These are phyloP conservation scores for Bryum argenteum DNA, from an alignment of 225 moss, liverwort and hornwort genomes.

Conservation along the genomic window DNA sequence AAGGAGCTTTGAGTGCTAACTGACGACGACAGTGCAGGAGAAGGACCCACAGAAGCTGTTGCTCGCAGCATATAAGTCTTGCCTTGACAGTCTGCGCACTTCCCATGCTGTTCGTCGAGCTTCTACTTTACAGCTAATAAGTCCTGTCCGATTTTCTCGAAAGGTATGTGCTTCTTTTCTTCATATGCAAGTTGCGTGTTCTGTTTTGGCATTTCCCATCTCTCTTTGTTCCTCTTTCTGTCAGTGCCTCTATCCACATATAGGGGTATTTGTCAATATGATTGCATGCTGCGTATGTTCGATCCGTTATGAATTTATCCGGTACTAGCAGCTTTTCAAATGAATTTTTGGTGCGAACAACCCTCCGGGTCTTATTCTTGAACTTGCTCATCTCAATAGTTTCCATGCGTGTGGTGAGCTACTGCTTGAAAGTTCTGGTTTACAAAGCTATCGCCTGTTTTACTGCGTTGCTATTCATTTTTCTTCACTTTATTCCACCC, in stretches of 20 bases:
- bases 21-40: slow-evolving; percentile 61
- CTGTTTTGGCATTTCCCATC: background rate
- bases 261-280: background rate
- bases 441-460: slow-evolving; percentile 11
- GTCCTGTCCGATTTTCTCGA: slow-evolving; percentile 56
- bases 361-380: background rate
- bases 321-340: no score
- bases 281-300: slow-evolving; percentile 10
- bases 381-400: background rate
- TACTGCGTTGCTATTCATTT: slow-evolving; percentile 1
- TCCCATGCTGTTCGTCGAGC: slow-evolving; percentile 53
- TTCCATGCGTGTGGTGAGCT: slow-evolving; percentile 13
- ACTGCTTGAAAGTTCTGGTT: slow-evolving; percentile 15
- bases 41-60: slow-evolving; percentile 49
- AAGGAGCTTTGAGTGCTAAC: slow-evolving; percentile 42
- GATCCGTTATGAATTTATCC: background rate
- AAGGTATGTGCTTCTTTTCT: slow-evolving; percentile 44
- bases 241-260: slow-evolving; percentile 13
- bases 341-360: no score
- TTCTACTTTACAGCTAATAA: slow-evolving; percentile 58
- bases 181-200: background rate
- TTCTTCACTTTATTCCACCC: background rate
- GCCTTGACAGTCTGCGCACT: slow-evolving; percentile 51
- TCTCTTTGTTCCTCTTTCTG: slow-evolving; percentile 9
- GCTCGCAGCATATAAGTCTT: slow-evolving; percentile 50